Base-by-base conservation (phyloP, 768 basidiomycete species). In the Lenzites betulinus region DNA sequence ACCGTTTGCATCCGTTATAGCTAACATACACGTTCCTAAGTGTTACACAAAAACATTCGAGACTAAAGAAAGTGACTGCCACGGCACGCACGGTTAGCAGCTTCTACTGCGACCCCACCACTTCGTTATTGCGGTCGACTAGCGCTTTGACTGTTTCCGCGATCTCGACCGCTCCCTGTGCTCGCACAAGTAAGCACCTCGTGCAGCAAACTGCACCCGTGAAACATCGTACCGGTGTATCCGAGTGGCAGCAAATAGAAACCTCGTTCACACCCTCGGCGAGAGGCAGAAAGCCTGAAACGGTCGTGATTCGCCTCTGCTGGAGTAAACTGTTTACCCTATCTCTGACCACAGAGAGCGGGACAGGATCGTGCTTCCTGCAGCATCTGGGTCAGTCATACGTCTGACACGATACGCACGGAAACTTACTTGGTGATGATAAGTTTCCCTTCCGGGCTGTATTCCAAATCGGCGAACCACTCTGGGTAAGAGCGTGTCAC, bases 391-490 rank as follows among this genome's bases (percentile, higher is more conserved):
- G 11, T 51, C 35, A 20, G 16, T 12, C 43, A 22, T 11, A 20
- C 35, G 35, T 28, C 26, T 36, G 42, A 28, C 43, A 35, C 15
- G 30, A 26, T 16, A 26, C 11, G 20, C 12, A 3, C 25, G 49
- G 54, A 35, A 23, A 51, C 71, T 18, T 57, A 83, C 85, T 83
- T 80, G 9, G 85, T 86, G 56, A 86, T 86, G 38, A 88, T 66
- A 28, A 88, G 74, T 63, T 80, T 81, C 3, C 87, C 87, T 56
- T 81, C 77, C 2, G 76, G 67, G 51, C 71, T 78, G 63, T 89
- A 88, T 20, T 86, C 83, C 28, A 88, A 70, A 67, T 90, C 87
- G 2, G 83, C 85, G 65, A 86, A 88, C 82, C 84, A 87, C 60
- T 87, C 86, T 85, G 56, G 16, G 7, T 5, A 12, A 7, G 22